These are phyloP conservation scores for Asterochloris erici DNA, from an alignment of 139 green algal genomes.

Conservation along the genomic window DNA sequence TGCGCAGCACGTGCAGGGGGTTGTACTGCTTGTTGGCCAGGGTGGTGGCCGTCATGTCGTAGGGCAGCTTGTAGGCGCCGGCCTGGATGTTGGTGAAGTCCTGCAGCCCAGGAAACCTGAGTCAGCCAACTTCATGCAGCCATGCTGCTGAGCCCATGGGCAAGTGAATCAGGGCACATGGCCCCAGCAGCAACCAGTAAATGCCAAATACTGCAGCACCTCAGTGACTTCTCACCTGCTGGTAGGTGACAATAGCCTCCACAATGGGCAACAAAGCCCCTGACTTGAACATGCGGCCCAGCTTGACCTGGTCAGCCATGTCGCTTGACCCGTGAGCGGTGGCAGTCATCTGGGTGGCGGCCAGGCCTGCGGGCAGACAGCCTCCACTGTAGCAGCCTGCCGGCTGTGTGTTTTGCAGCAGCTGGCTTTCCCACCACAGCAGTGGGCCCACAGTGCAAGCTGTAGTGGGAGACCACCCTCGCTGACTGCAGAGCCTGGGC, in stretches of 20 bases:
- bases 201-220: too few relatives aligned
- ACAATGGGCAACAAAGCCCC: constrained; percentile 18
- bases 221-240: constrained; percentile 14
- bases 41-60: constrained; percentile 69
- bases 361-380: neutral
- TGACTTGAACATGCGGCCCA: constrained; percentile 8
- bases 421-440: too few relatives aligned
- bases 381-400: too few relatives aligned
- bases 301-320: constrained; percentile 2
- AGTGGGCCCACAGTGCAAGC: too few relatives aligned
- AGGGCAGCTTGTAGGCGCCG: constrained; percentile 68
- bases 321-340: neutral
- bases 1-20: constrained; percentile 56
- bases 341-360: constrained; percentile 1
- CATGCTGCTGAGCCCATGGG: too few relatives aligned
- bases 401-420: too few relatives aligned
- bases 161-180: too few relatives aligned
- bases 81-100: constrained; percentile 35
- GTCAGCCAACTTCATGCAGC: too few relatives aligned
- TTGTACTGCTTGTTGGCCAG: constrained; percentile 72
- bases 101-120: neutral
- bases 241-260: constrained; percentile 35
- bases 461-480: too few relatives aligned
- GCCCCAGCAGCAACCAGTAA: too few relatives aligned
- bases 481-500: too few relatives aligned